Conservation (phyloP, 768 basidiomycete species). For the Cystofilobasidium ferigula region DNA sequence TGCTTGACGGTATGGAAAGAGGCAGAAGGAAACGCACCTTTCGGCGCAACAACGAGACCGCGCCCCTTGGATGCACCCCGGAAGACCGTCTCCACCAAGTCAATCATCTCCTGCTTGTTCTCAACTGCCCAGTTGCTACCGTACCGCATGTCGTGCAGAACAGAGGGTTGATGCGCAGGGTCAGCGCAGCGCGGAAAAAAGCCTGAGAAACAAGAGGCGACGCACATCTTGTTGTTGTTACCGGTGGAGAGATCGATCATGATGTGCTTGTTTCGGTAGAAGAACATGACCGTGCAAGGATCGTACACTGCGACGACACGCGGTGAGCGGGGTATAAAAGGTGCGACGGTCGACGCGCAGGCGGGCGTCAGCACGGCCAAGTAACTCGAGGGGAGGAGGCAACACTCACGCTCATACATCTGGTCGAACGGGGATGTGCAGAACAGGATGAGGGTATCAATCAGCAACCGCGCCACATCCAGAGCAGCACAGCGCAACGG, state of each 20-base stretch:
- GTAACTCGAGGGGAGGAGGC: background rate
- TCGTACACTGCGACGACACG: constrained; percentile 55
- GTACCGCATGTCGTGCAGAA: background rate
- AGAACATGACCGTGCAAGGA: constrained; percentile 55
- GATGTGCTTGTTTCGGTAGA: constrained; percentile 79
- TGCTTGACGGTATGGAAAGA: background rate
- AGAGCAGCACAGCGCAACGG: too few species aligned
- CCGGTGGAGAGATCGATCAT: constrained; percentile 99
- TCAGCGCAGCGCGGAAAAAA: background rate
- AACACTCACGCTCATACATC: constrained; percentile 87
- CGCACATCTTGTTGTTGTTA: constrained; percentile 98
- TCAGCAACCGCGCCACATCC: background rate
- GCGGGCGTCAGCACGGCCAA: background rate
- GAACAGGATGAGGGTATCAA: background rate
- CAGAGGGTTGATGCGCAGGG: background rate
- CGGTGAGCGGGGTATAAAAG: background rate
- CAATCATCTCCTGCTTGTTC: constrained; percentile 97
- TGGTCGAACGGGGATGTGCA: too few species aligned
- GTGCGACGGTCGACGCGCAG: background rate
- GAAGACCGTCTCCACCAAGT: constrained; percentile 96
- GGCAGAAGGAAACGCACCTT: constrained; percentile 49
- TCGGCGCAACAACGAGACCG: constrained; percentile 92
- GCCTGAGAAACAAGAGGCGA: too few species aligned
- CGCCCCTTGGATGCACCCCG: constrained; percentile 94
- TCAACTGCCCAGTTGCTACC: constrained; percentile 96